A percentile compares a stretch with the other conserved stretches of the same genome.
These are phyloP conservation scores for Geopyxis carbonaria DNA, from an alignment of 495 filamentous ascomycete species.

Conservation along the genomic window DNA sequence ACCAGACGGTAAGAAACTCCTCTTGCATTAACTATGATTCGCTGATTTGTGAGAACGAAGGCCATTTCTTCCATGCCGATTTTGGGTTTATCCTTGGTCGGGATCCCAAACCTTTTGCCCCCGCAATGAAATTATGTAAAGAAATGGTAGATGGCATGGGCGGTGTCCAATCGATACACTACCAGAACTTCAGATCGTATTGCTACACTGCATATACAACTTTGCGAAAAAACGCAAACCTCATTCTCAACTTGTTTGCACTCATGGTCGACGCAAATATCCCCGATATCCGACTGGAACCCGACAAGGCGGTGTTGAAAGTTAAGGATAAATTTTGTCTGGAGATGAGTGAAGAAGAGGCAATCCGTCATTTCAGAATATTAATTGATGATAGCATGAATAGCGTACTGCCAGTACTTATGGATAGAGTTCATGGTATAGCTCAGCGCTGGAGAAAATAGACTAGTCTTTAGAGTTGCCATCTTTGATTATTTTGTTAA, in stretches of 20 bases:
- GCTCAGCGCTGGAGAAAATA: constrained; percentile 76
- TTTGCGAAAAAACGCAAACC: constrained; percentile 66
- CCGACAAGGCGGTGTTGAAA: constrained; percentile 81
- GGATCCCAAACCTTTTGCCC: constrained; percentile 93
- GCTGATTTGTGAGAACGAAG: too few species aligned
- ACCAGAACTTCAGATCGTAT: constrained; percentile 76
- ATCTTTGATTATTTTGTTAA: too few species aligned
- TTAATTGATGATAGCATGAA: constrained; percentile 80
- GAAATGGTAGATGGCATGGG: constrained; percentile 99
- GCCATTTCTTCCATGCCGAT: constrained; percentile 95
- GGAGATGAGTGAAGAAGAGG: constrained; percentile 86
- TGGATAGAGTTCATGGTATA: constrained; percentile 86
- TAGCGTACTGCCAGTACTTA: constrained; percentile 77
- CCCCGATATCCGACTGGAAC: constrained; percentile 81
- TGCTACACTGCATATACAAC: constrained; percentile 92
- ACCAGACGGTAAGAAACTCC: constrained; percentile 40
- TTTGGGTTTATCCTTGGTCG: constrained; percentile 96
- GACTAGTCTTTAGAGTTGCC: too few species aligned
- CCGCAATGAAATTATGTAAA: constrained; percentile 87
- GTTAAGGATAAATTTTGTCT: constrained; percentile 87
- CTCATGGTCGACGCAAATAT: constrained; percentile 97
- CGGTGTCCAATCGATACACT: constrained; percentile 58
- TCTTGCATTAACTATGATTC: neutral
- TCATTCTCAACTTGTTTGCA: constrained; percentile 92
- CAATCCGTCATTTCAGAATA: constrained; percentile 66